A percentile compares a stretch with the other conserved stretches of the same genome.
Evolutionary conservation across 352 stramenopile genomes (phyloP).

Genomic region (Pythium biforme): DNA sequence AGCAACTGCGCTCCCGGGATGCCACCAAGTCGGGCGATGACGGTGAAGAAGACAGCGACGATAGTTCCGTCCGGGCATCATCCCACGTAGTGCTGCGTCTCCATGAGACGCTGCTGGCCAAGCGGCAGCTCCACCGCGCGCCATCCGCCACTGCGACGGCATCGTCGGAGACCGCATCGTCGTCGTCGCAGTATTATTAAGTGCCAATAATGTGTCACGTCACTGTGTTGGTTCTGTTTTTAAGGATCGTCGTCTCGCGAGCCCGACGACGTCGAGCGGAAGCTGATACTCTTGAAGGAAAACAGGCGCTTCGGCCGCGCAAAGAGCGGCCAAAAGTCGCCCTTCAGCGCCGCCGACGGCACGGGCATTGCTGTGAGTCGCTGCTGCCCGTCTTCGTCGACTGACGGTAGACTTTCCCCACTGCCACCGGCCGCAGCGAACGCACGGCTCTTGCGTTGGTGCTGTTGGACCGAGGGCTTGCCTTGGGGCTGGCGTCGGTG

Average conservation of each 20-base stretch:
- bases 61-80: background rate
- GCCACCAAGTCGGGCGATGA: background rate
- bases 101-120: constrained; percentile 32
- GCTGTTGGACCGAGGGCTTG: constrained; percentile 2
- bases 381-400: background rate
- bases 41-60: background rate
- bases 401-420: background rate
- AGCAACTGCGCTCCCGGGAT: background rate
- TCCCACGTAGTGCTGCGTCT: constrained; percentile 13
- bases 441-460: constrained; percentile 9
- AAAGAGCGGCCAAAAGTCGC: constrained; percentile 52
- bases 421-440: background rate
- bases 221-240: background rate
- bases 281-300: constrained; percentile 57
- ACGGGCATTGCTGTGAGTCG: background rate
- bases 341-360: background rate
- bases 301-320: constrained; percentile 58
- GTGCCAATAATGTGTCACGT: background rate
- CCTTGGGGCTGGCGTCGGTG: background rate
- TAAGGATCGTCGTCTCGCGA: constrained; percentile 17
- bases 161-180: background rate
- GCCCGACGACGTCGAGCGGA: constrained; percentile 26
- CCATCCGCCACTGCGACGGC: background rate
- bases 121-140: constrained; percentile 23
- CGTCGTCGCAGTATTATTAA: constrained; percentile 19